Conservation (phyloP, 2,329 filamentous ascomycete genomes). For the Pyrenophora teres region DNA sequence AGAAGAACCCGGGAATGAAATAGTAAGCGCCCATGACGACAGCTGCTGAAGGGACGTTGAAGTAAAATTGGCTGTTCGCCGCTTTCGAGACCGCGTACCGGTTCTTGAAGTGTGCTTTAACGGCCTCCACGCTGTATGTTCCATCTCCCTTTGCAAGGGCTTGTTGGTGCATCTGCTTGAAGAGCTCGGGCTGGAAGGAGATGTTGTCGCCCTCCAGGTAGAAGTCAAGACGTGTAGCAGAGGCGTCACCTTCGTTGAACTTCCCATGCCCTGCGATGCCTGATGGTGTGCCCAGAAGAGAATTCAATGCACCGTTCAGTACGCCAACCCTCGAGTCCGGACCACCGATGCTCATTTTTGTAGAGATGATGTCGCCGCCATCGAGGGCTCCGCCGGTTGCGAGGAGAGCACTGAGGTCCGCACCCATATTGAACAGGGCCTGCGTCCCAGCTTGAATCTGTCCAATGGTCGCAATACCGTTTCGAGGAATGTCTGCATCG, state of each 20-base stretch:
- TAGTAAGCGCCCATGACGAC: slow-evolving; percentile 30
- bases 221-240: slow-evolving; percentile 32
- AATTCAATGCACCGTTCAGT: slow-evolving; percentile 36
- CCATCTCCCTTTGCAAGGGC: slow-evolving; percentile 22
- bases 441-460: slow-evolving; percentile 41
- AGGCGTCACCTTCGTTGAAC: slow-evolving; percentile 44
- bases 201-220: slow-evolving; percentile 41
- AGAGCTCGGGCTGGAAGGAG: slow-evolving; percentile 28
- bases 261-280: slow-evolving; percentile 28
- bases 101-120: slow-evolving; percentile 28
- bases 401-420: slow-evolving; percentile 40
- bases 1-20: slow-evolving; percentile 30
- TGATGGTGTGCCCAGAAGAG: slow-evolving; percentile 34
- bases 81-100: slow-evolving; percentile 23
- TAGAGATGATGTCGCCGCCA: slow-evolving; percentile 23
- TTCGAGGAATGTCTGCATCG: slow-evolving; percentile 45
- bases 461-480: slow-evolving; percentile 45
- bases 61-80: slow-evolving; percentile 27
- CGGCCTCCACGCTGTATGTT: slow-evolving; percentile 23
- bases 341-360: slow-evolving; percentile 28
- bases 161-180: slow-evolving; percentile 29
- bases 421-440: slow-evolving; percentile 47
- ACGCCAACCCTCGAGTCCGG: slow-evolving; percentile 22
- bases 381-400: slow-evolving; percentile 21
- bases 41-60: slow-evolving; percentile 20